A percentile compares a stretch with the other conserved stretches of the same genome.
phyloP scores from a whole-genome alignment of 1,284 basidiomycete genomes.

The Rhodofomes roseus region DNA sequence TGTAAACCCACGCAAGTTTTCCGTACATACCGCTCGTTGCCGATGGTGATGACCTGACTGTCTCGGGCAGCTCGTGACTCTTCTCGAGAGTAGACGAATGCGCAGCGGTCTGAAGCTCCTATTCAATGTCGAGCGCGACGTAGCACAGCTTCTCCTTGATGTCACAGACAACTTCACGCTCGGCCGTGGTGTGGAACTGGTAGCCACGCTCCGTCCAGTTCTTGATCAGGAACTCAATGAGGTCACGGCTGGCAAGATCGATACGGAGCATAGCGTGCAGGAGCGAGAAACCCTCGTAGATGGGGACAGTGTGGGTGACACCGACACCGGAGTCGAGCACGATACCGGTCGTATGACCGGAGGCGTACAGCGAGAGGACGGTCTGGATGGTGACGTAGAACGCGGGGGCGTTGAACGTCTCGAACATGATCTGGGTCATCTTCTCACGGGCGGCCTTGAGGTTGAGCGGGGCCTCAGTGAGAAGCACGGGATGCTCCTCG shows the following conservation, averaged over 20 bases:
- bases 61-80: slow-evolving; percentile 95
- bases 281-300: slow-evolving; percentile 94
- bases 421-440: slow-evolving; percentile 98
- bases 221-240: slow-evolving; percentile 92
- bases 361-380: slow-evolving; percentile 89
- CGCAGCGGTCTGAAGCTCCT: slow-evolving; percentile 91
- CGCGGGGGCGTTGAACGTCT: slow-evolving; percentile 92
- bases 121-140: slow-evolving; percentile 95
- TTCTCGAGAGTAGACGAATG: slow-evolving; percentile 93
- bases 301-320: slow-evolving; percentile 91
- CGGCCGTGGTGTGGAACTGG: slow-evolving; percentile 90
- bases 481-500: slow-evolving; percentile 93
- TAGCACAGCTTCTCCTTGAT: slow-evolving; percentile 99
- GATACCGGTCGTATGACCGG: slow-evolving; percentile 91
- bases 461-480: slow-evolving; percentile 93
- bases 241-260: slow-evolving; percentile 93
- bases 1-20: neutral
- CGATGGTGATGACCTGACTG: slow-evolving; percentile 95
- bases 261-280: slow-evolving; percentile 95
- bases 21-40: slow-evolving; percentile 78
- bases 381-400: slow-evolving; percentile 95
- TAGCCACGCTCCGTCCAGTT: slow-evolving; percentile 94
- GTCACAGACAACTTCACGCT: slow-evolving; percentile 95
- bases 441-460: slow-evolving; percentile 95
- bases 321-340: slow-evolving; percentile 93